A percentile compares a stretch with the other conserved stretches of the same genome.
phyloP scores from a whole-genome alignment of 805 yeast genomes.

The Pichia insulana region DNA sequence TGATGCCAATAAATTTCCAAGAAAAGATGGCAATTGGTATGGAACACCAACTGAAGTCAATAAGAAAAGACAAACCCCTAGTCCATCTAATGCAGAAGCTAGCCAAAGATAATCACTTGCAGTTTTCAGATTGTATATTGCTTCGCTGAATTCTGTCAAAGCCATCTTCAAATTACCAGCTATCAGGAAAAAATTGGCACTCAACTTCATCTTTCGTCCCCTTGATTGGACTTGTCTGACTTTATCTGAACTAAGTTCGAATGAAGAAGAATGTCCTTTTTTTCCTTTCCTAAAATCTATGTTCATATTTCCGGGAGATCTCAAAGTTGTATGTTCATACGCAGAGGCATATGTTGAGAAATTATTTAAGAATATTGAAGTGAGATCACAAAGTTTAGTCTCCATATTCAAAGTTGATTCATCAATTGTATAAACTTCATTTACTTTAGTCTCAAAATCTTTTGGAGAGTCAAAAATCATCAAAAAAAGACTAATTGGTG shows the following conservation, averaged over 20 bases:
- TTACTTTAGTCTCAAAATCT: constrained; percentile 3
- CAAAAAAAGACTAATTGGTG: constrained; percentile 45
- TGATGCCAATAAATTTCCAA: constrained; percentile 18
- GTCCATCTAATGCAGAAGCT: constrained; percentile 78
- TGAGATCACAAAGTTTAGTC: constrained; percentile 65
- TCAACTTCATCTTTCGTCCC: constrained; percentile 68
- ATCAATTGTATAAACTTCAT: constrained; percentile 15
- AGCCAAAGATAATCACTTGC: constrained; percentile 79
- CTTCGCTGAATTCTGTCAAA: constrained; percentile 62
- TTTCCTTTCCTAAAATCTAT: constrained; percentile 17
- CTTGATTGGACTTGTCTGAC: constrained; percentile 35
- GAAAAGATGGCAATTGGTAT: constrained; percentile 36
- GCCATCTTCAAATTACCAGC: constrained; percentile 77
- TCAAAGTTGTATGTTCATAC: constrained; percentile 66
- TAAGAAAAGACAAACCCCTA: constrained; percentile 57
- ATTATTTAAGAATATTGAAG: constrained; percentile 52
- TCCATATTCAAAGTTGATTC: constrained; percentile 32
- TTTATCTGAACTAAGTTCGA: constrained; percentile 28
- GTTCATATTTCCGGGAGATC: constrained; percentile 60
- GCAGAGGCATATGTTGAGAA: constrained; percentile 65
- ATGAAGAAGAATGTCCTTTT: constrained; percentile 22
- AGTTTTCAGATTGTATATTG: constrained; percentile 48
- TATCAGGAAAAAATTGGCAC: constrained; percentile 68
- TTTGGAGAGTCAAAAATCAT: constrained; percentile 46
- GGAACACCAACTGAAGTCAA: constrained; percentile 48